These are phyloP conservation scores for Erodium maritimum DNA, from an alignment of 345 rosid genomes.

Conservation along the genomic window DNA sequence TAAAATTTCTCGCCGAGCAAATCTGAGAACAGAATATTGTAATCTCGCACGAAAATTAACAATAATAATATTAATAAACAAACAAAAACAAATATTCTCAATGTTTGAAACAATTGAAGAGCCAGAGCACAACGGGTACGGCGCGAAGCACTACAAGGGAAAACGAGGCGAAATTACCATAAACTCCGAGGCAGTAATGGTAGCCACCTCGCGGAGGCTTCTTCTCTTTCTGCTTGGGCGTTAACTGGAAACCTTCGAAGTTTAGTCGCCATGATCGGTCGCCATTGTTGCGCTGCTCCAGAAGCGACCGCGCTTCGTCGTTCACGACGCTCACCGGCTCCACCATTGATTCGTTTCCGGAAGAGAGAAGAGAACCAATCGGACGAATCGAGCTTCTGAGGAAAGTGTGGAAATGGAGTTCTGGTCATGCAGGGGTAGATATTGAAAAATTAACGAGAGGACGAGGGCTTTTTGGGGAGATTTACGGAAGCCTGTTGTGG, in stretches of 20 bases:
- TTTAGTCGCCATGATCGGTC: constrained; percentile 85
- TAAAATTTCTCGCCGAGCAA: neutral
- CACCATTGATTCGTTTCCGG: constrained; percentile 20
- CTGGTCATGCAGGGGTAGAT: neutral
- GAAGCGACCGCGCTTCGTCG: constrained; percentile 57
- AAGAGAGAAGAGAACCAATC: neutral
- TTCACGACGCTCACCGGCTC: constrained; percentile 16
- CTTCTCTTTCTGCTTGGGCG: constrained; percentile 42
- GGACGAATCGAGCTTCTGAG: neutral
- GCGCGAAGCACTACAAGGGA: neutral
- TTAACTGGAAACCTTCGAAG: constrained; percentile 62
- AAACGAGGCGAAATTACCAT: constrained; percentile 24
- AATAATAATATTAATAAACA: too few species aligned
- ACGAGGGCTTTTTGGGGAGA: constrained; percentile 17
- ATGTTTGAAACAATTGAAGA: neutral
- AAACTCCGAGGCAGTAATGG: constrained; percentile 72
- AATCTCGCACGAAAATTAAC: neutral
- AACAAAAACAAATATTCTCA: too few species aligned
- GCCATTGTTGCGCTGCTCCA: constrained; percentile 30
- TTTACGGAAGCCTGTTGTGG: neutral
- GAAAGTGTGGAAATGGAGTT: neutral
- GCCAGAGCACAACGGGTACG: neutral
- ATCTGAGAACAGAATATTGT: neutral
- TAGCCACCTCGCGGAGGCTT: constrained; percentile 31
- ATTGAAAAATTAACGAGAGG: constrained; percentile 9